Evolutionary conservation across 768 basidiomycete species (phyloP).

Genomic region (Infundibulicybe gibba): DNA sequence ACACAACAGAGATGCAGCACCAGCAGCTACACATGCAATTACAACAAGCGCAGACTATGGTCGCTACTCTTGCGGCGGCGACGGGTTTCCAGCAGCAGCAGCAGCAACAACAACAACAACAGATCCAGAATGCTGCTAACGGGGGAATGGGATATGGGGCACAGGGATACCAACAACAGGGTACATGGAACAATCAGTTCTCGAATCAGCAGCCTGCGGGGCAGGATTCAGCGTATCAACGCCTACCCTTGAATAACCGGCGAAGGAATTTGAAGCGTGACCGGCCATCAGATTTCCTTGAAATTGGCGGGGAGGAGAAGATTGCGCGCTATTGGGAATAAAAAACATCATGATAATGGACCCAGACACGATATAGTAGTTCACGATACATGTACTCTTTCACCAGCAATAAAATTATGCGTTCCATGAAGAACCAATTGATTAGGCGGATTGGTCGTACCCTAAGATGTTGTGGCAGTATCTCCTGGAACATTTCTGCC

Average conservation of each 20-base stretch:
- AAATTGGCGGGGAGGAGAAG: slow-evolving; percentile 70
- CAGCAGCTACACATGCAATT: slow-evolving; percentile 79
- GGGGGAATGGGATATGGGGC: slow-evolving; percentile 36
- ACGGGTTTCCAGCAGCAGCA: slow-evolving; percentile 54
- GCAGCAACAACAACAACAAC: slow-evolving; percentile 21
- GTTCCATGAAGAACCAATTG: not conserved
- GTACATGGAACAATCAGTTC: slow-evolving; percentile 44
- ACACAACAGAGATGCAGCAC: slow-evolving; percentile 80
- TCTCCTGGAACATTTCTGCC: slow-evolving; percentile 11
- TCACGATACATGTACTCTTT: slow-evolving; percentile 2
- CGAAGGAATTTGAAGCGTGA: slow-evolving; percentile 77
- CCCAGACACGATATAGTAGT: not conserved
- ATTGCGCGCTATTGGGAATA: slow-evolving; percentile 78
- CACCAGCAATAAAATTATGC: slow-evolving; percentile 7
- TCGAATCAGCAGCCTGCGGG: slow-evolving; percentile 61
- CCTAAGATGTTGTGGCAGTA: slow-evolving; percentile 1
- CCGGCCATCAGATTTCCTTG: slow-evolving; percentile 80
- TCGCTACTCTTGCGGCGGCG: slow-evolving; percentile 59
- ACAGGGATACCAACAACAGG: slow-evolving; percentile 28
- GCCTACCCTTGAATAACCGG: slow-evolving; percentile 78
- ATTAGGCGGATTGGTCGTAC: not conserved
- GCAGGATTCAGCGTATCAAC: slow-evolving; percentile 85
- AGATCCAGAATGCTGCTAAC: slow-evolving; percentile 31
- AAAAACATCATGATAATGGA: slow-evolving; percentile 5
- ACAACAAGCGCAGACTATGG: slow-evolving; percentile 73